Evolutionary conservation across 768 basidiomycete species (phyloP), one percentile per base, ranked within the genome.

Genomic region (Leccinum disarticulatum): DNA sequence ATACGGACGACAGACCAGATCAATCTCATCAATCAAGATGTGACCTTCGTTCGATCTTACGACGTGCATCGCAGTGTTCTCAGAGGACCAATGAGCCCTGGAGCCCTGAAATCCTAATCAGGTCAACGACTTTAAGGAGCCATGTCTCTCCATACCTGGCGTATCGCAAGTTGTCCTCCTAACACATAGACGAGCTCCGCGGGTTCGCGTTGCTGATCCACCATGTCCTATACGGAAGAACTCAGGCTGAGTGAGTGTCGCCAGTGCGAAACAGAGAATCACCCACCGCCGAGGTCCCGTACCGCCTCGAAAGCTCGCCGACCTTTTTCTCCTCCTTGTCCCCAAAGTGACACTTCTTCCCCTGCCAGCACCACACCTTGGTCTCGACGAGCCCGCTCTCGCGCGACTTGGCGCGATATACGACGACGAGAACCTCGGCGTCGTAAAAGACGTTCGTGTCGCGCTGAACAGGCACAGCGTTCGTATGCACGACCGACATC

Each of bases 1-100:
- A 28, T 17, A 38, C 28, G 36, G 36, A 36, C 48, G 11, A 52
- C 74, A 64, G 65, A 91, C 91, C 59, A 90, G 71, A 62, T 93
- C 87, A 46, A 84, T 77, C 67, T 93, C 88, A 63, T 93, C 90
- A 57, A 92, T 84, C 59, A 81, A 76, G 30, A 88, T 72, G 13
- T 82, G 73, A 3, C 81, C 82, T 17, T 75, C 66, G 8, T 70
- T 65, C 2, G 78, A 80, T 56, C 90, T 81, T 35, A 92, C 79
- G 52, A 86, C 75, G 60, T 93, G 91, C 89, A 94, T 91, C 1
- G 90, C 79, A 5, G 90, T 91, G 63, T 93, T 93, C 52, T 92
- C 91, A 1, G 82, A 69, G 11, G 84, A 82, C 92, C 92, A 93
- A 66, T 87, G 89, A 6, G 78, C 79, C 51, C 91, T 82, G 30